Evolutionary conservation across 306 rosid species (phyloP), one percentile per base, ranked within the genome.

Genomic region (Hylodesmum podocarpum): DNA sequence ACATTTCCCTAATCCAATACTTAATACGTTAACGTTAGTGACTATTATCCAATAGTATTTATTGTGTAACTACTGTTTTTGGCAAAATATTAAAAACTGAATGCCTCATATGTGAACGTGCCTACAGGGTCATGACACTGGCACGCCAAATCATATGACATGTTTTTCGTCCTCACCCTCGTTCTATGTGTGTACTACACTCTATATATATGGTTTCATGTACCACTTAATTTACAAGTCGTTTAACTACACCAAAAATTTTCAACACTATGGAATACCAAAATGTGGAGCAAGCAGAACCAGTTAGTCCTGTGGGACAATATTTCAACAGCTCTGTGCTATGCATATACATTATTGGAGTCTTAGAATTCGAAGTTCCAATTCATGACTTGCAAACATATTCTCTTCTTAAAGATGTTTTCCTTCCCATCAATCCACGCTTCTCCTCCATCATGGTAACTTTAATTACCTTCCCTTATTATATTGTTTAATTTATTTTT

Each of bases 241-340:
- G 4, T 55, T 12, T 66, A 66, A 19, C 27, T 65, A 41, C 3
- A 12, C 5, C 15, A 14, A 57, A 1, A 15, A 0, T 57, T 27
- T 15, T 27, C 3, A 54, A 8, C 62, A 54, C 1, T 39, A 79
- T 46, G 81, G 80, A 53, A n/a, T 8, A 40, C 31, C 58, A 31
- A 9, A 14, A 34, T 10, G 84, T 64, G 61, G 85, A 59, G 36
- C 39, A 16, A 31, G 81, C 39, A 37, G 81, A 73, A 61, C 88
- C 96, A n/a, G 88, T 85, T 37, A 90, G 96, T 81, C 92, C 92
- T 12, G 4, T 58, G 64, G 90, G 89, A 43, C 89, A 81, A 40
- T 90, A 86, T 76, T 84, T 86, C 16, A 83, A 78, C 65, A 88
- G 87, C 72, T 66, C 84, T 6, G 75, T 9, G 7, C 24, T 90